These are phyloP conservation scores for Flaveria ramosissima DNA, from an alignment of 129 eudicot genomes.

Conservation along the genomic window DNA sequence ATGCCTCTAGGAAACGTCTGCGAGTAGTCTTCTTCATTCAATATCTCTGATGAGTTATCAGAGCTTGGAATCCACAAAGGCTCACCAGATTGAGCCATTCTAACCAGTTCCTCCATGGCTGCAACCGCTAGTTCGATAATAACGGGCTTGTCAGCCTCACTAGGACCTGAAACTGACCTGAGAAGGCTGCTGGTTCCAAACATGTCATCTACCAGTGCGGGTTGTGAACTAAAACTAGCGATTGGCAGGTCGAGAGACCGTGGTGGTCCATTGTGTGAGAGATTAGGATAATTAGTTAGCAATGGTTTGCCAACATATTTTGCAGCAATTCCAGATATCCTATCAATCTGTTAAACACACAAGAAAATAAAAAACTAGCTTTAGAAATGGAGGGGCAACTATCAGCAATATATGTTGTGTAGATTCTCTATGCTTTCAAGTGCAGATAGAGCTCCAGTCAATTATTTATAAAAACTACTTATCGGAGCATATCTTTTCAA, in stretches of 20 bases:
- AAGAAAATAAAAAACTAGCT: not conserved
- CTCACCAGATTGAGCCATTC: slow-evolving; percentile 51
- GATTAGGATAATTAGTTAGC: slow-evolving; percentile 35
- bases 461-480: not conserved
- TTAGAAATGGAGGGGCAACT: too few relatives aligned
- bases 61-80: slow-evolving; percentile 55
- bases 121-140: slow-evolving; percentile 62
- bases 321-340: slow-evolving; percentile 76
- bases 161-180: slow-evolving; percentile 43
- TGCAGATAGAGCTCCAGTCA: not conserved
- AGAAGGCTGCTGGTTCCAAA: slow-evolving; percentile 47
- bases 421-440: not conserved
- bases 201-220: slow-evolving; percentile 42
- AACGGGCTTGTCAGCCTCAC: slow-evolving; percentile 51
- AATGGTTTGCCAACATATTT: slow-evolving; percentile 73
- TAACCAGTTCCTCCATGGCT: slow-evolving; percentile 67
- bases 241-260: slow-evolving; percentile 40
- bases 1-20: slow-evolving; percentile 51
- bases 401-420: too few relatives aligned
- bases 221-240: slow-evolving; percentile 41
- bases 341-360: slow-evolving; percentile 53
- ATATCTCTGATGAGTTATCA: slow-evolving; percentile 33
- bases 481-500: not conserved
- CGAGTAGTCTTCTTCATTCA: slow-evolving; percentile 51
- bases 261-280: slow-evolving; percentile 37